These are phyloP conservation scores for Anaeromyces robustus DNA, from an alignment of 192 early-diverging fungal genomes.

Conservation along the genomic window DNA sequence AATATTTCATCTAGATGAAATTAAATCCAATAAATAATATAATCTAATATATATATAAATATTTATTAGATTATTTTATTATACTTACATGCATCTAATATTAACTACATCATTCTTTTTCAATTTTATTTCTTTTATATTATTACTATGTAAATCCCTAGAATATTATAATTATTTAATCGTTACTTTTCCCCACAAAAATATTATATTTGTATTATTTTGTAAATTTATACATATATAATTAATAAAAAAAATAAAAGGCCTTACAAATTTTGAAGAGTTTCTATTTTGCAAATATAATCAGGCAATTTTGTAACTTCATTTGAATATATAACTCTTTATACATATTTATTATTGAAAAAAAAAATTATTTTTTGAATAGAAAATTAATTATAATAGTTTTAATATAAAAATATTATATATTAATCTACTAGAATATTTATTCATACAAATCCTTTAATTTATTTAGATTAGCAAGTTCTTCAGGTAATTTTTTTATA, in stretches of 20 bases:
- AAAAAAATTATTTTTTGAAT: neutral
- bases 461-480: neutral
- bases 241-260: neutral
- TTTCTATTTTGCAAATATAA: neutral
- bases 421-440: too few species aligned
- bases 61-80: too few species aligned
- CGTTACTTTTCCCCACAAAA: too few species aligned
- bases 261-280: neutral
- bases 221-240: too few species aligned
- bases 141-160: neutral
- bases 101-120: neutral
- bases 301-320: neutral
- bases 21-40: too few species aligned
- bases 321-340: neutral
- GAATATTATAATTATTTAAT: too few species aligned
- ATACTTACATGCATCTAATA: neutral
- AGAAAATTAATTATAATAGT: too few species aligned
- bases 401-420: too few species aligned
- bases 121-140: neutral
- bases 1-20: too few species aligned
- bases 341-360: neutral
- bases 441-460: neutral
- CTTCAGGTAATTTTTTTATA: neutral
- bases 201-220: too few species aligned
- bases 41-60: too few species aligned